A percentile compares a stretch with the other conserved stretches of the same genome.
phyloP scores from a whole-genome alignment of 768 basidiomycete species.

The Cystoderma amianthinum region DNA sequence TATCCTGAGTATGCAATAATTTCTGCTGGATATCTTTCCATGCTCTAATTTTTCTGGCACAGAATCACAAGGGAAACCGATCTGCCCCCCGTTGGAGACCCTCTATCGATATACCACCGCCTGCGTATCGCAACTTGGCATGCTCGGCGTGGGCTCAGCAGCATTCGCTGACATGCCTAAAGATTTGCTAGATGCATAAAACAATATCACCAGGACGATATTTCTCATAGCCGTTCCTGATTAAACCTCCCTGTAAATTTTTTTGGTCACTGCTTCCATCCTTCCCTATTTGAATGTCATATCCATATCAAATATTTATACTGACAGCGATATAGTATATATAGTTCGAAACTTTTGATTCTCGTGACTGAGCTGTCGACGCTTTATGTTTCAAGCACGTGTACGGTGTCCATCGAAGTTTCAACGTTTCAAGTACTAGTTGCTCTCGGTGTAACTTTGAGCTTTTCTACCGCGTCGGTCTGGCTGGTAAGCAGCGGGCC shows the following conservation, averaged over 20 bases:
- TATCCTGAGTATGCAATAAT: slow-evolving; percentile 59
- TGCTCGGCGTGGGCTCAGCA: slow-evolving; percentile 67
- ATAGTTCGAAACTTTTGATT: no score
- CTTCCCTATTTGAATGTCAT: no score
- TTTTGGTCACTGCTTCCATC: no score
- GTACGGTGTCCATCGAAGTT: no score
- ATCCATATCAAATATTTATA: no score
- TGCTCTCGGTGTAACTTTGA: no score
- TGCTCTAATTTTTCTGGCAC: slow-evolving; percentile 1
- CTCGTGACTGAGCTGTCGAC: no score
- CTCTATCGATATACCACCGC: slow-evolving; percentile 71
- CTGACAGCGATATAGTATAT: no score
- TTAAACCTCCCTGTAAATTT: no score
- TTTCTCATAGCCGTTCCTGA: no score
- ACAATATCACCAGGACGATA: background rate
- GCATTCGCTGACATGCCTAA: slow-evolving; percentile 76
- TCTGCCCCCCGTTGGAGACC: slow-evolving; percentile 65
- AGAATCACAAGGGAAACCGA: slow-evolving; percentile 78
- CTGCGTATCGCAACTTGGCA: slow-evolving; percentile 63
- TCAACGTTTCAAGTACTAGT: no score
- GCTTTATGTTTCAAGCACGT: no score
- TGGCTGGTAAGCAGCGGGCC: background rate
- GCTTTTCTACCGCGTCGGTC: background rate
- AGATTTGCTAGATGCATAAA: slow-evolving; percentile 52
- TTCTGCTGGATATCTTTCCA: background rate